These are phyloP conservation scores for Nothophaeocryptopus gaeumannii DNA, from an alignment of 2,329 filamentous ascomycete genomes.

Conservation along the genomic window DNA sequence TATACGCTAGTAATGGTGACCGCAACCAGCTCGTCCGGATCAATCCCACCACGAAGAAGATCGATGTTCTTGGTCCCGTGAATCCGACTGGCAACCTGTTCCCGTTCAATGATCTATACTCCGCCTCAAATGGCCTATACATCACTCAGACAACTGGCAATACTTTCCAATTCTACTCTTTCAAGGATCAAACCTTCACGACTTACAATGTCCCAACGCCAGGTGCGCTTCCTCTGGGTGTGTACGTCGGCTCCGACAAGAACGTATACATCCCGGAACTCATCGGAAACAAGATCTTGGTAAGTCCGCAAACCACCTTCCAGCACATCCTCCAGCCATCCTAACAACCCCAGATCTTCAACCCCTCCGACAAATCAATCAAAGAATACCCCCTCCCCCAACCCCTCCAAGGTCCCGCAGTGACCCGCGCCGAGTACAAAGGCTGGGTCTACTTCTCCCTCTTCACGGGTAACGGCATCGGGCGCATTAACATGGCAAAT, in stretches of 20 bases:
- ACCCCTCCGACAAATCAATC: neutral
- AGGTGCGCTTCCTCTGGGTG: constrained; percentile 17
- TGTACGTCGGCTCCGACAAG: constrained; percentile 17
- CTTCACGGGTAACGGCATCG: constrained; percentile 23
- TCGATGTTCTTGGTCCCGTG: constrained; percentile 15
- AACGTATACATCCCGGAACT: constrained; percentile 19
- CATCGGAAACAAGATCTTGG: constrained; percentile 17
- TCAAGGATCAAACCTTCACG: constrained; percentile 10
- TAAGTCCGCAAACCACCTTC: no score
- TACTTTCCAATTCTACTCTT: constrained; percentile 7
- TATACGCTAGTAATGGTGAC: constrained; percentile 9
- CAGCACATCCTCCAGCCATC: no score
- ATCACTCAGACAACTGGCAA: constrained; percentile 27
- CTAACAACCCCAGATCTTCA: constrained; percentile 9
- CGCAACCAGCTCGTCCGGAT: constrained; percentile 17
- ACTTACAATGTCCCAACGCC: constrained; percentile 17
- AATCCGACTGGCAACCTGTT: constrained; percentile 25
- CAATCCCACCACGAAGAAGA: constrained; percentile 10
- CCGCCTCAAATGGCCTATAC: constrained; percentile 24
- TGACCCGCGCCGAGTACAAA: constrained; percentile 22
- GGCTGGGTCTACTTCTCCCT: constrained; percentile 26
- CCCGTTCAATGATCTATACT: constrained; percentile 27
- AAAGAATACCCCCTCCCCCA: constrained; percentile 19
- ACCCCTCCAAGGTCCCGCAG: constrained; percentile 20
- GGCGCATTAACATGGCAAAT: constrained; percentile 22